Evolutionary conservation across 176 grass and related monocot species (phyloP), one percentile per base, ranked within the genome.

Genomic region (Bromus sterilis): DNA sequence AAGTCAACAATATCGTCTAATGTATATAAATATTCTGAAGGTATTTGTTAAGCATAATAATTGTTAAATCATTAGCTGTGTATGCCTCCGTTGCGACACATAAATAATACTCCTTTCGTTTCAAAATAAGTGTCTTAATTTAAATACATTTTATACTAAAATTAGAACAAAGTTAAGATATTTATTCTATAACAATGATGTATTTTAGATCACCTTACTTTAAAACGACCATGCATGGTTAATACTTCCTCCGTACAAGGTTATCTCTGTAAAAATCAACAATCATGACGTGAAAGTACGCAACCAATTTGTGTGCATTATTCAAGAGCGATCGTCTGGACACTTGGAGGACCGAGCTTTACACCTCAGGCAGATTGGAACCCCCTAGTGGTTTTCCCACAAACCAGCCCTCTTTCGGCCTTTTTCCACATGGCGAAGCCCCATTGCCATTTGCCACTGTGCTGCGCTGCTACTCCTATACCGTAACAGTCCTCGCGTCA

Each of bases 361-460:
- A 77, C 51, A 36, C 23, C 40, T 85, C 71, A 53, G 30, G 13
- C 24, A 71, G 78, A 76, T 76, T 30, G 87, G 62, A 81, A 56
- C 53, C 55, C 58, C 16, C 6, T 83, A 89, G 78, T 89, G 87
- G 64, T 41, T 71, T 82, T 58, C 72, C 44, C 83, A 86, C 83
- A 44, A 56, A 73, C 30, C 34, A 43, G 25, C 23, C 36, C 40
- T 20, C 14, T 72, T 72, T 72, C 68, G 14, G 13, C 18, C 39
- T 49, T 79, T 44, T 87, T 40, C 23, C 21, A 43, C 71, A 89
- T 11, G 68, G 25, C 40, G 20, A 46, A 46, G 56, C 58, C 65
- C 56, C 56, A 37, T 74, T 66, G 42, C 68, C 18, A 77, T 72
- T 48, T 32, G 70, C 70, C 39, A 18, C 48, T 11, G 44, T n/a